A percentile compares a stretch with the other conserved stretches of the same genome.
Conservation (phyloP, 768 basidiomycete genomes). For the Lactarius indigo region DNA sequence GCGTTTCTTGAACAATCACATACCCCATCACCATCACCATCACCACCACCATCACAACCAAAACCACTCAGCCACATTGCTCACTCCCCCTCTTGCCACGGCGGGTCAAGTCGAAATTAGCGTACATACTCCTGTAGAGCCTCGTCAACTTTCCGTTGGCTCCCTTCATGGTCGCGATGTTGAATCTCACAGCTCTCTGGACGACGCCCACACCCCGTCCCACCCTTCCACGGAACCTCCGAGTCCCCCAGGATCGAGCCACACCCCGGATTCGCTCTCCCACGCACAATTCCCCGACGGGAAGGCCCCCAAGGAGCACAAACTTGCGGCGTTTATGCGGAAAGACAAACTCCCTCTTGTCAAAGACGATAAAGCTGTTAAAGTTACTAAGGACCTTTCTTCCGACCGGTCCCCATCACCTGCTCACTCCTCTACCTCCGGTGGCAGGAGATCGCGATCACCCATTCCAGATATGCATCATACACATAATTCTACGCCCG, state of each 20-base stretch:
- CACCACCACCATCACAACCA: slow-evolving; percentile 20
- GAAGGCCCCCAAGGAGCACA: slow-evolving; percentile 29
- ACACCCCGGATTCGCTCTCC: slow-evolving; percentile 2
- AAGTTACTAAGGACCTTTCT: slow-evolving; percentile 9
- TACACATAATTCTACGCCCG: slow-evolving; percentile 9
- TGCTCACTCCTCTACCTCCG: slow-evolving; percentile 10
- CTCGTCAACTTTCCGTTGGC: slow-evolving; percentile 35
- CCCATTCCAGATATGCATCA: slow-evolving; percentile 12
- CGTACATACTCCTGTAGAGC: slow-evolving; percentile 33
- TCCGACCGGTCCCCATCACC: slow-evolving; percentile 32
- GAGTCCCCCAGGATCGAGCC: slow-evolving; percentile 25
- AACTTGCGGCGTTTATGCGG: slow-evolving; percentile 35
- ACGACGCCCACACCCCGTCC: slow-evolving; percentile 30
- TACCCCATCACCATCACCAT: slow-evolving; percentile 54
- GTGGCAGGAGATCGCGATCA: slow-evolving; percentile 4
- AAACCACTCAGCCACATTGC: slow-evolving; percentile 28
- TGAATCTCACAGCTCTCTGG: slow-evolving; percentile 35
- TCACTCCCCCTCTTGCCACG: slow-evolving; percentile 27
- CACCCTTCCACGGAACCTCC: slow-evolving; percentile 24
- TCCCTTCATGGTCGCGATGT: slow-evolving; percentile 36
- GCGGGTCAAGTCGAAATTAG: slow-evolving; percentile 29
- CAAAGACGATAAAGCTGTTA: slow-evolving; percentile 29
- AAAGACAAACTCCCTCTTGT: slow-evolving; percentile 32
- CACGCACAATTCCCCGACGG: slow-evolving; percentile 14
- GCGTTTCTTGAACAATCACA: slow-evolving; percentile 91